These are phyloP conservation scores for Heritiera fomes DNA, from an alignment of 345 rosid species.

Conservation along the genomic window DNA sequence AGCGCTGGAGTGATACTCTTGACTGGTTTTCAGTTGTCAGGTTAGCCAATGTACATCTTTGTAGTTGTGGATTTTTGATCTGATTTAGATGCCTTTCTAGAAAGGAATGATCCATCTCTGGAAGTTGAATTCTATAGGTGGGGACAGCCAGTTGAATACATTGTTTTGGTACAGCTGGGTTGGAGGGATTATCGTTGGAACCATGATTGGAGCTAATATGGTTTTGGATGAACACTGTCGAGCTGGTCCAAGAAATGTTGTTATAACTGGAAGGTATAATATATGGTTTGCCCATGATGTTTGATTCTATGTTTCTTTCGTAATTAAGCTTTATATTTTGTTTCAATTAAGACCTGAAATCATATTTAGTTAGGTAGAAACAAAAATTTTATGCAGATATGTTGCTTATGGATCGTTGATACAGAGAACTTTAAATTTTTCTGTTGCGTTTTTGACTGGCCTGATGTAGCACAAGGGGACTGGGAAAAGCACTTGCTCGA, in stretches of 20 bases:
- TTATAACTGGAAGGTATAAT: slow-evolving; percentile 89
- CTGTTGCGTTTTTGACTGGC: slow-evolving; percentile 21
- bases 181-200: slow-evolving; percentile 89
- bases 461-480: slow-evolving; percentile 75
- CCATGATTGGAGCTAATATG: slow-evolving; percentile 90
- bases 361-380: not conserved
- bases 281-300: not conserved
- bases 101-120: too few relatives aligned
- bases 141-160: slow-evolving; percentile 76
- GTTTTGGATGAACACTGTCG: slow-evolving; percentile 92
- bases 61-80: not conserved
- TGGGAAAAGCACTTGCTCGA: slow-evolving; percentile 88
- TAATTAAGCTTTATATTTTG: not conserved
- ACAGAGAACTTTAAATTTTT: slow-evolving; percentile 6
- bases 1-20: slow-evolving; percentile 85
- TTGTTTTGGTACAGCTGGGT: slow-evolving; percentile 98
- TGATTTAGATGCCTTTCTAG: not conserved
- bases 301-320: not conserved
- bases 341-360: slow-evolving; percentile 4
- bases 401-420: slow-evolving; percentile 1
- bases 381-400: not conserved
- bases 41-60: slow-evolving; percentile 38
- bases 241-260: slow-evolving; percentile 93
- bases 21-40: slow-evolving; percentile 85
- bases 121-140: slow-evolving; percentile 53